Conservation (phyloP, 345 rosid species). For the Cardamine chenopodiifolia region DNA sequence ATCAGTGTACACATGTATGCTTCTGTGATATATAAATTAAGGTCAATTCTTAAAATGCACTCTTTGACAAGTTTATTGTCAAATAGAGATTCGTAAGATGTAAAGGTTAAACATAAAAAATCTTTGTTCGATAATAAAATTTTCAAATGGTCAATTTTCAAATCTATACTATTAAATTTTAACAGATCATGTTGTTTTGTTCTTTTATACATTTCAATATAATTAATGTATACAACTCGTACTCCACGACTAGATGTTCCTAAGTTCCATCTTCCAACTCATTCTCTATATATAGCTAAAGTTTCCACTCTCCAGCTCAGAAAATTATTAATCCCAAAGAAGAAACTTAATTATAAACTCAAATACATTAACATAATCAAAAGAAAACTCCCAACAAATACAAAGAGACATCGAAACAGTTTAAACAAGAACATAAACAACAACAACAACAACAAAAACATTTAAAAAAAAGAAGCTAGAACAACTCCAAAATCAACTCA, state of each 20-base stretch:
- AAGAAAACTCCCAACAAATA: conserved; percentile 21
- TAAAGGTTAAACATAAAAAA: no score
- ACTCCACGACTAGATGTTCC: conserved; percentile 33
- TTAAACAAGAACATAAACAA: conserved; percentile 7
- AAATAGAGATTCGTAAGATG: no score
- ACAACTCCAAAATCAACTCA: conserved; percentile 6
- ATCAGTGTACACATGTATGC: background rate
- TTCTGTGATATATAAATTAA: background rate
- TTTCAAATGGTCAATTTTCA: no score
- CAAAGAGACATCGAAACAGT: background rate
- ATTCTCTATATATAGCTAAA: conserved; percentile 27
- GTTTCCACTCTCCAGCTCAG: conserved; percentile 19
- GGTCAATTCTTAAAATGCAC: no score
- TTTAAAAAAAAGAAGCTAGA: background rate
- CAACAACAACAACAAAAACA: no score
- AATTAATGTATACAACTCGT: conserved; percentile 25
- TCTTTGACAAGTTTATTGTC: no score
- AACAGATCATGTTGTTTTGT: conserved; percentile 32
- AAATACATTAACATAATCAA: conserved; percentile 21
- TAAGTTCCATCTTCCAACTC: conserved; percentile 32
- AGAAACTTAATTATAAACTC: conserved; percentile 3
- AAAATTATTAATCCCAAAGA: conserved; percentile 29
- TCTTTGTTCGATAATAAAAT: no score
- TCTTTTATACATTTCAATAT: background rate
- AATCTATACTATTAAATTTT: no score